phyloP scores from a whole-genome alignment of 768 basidiomycete species.

The Termitomyces bulborhizus region DNA sequence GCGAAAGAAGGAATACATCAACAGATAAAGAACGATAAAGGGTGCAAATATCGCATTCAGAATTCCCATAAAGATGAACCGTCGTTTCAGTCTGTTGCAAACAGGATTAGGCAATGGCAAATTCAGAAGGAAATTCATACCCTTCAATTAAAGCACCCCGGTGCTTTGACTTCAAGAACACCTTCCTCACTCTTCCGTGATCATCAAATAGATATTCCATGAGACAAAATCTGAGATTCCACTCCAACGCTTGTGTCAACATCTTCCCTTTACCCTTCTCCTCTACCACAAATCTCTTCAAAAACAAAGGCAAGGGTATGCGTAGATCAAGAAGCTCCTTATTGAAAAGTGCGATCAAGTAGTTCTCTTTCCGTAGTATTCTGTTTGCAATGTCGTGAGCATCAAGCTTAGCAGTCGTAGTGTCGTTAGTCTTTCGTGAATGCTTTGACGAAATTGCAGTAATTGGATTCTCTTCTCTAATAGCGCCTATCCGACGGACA shows the following conservation, averaged over 20 bases:
- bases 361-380: constrained; percentile 98
- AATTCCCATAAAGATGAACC: constrained; percentile 96
- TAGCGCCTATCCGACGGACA: constrained; percentile 82
- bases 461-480: constrained; percentile 89
- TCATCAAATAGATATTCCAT: constrained; percentile 93
- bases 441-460: constrained; percentile 74
- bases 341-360: constrained; percentile 95
- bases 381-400: constrained; percentile 98
- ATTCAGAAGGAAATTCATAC: constrained; percentile 30
- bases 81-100: constrained; percentile 56
- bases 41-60: constrained; percentile 94
- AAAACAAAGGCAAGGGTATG: constrained; percentile 63
- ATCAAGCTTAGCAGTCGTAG: constrained; percentile 82
- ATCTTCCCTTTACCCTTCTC: constrained; percentile 68
- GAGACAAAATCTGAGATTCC: constrained; percentile 95
- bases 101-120: not conserved
- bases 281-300: constrained; percentile 44
- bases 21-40: constrained; percentile 91
- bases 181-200: constrained; percentile 85
- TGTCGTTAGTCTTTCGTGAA: constrained; percentile 45
- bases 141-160: constrained; percentile 73
- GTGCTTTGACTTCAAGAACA: constrained; percentile 85
- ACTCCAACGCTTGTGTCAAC: constrained; percentile 88
- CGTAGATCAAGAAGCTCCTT: constrained; percentile 90
- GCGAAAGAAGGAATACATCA: constrained; percentile 99